Evolutionary conservation across 331 rosid species (phyloP).

Genomic region (Spiraea crenata): DNA sequence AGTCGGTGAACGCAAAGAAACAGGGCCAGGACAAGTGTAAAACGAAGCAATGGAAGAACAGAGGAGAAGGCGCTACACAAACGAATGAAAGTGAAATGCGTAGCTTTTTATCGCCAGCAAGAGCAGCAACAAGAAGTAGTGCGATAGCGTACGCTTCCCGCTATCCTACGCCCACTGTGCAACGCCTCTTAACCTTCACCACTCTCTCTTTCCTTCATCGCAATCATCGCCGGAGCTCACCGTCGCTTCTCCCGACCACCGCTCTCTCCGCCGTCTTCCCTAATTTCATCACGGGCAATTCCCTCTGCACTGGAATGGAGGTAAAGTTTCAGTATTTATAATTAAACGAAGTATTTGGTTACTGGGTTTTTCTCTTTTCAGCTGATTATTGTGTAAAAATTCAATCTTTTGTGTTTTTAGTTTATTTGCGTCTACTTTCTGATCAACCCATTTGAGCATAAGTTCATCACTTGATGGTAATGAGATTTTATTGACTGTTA

Average conservation of each 20-base stretch:
- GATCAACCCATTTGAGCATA: background rate
- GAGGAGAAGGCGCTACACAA: background rate
- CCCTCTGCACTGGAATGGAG: slow-evolving; percentile 61
- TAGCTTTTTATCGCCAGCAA: slow-evolving; percentile 1
- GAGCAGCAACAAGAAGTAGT: background rate
- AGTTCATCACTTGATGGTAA: background rate
- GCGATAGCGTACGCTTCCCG: slow-evolving; percentile 29
- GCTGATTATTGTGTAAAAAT: background rate
- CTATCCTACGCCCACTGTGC: slow-evolving; percentile 26
- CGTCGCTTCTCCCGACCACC: slow-evolving; percentile 13
- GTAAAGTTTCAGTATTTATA: slow-evolving; percentile 31
- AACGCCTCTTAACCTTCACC: slow-evolving; percentile 21
- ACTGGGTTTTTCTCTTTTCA: slow-evolving; percentile 3
- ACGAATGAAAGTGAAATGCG: slow-evolving; percentile 21
- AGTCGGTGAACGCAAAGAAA: background rate
- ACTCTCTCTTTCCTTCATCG: slow-evolving; percentile 14
- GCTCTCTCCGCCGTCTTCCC: slow-evolving; percentile 35
- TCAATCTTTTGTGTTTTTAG: background rate
- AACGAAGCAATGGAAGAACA: background rate
- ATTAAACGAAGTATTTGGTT: background rate
- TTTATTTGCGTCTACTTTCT: background rate
- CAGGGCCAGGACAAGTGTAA: background rate
- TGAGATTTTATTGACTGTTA: background rate
- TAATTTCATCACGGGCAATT: slow-evolving; percentile 54
- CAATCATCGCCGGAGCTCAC: slow-evolving; percentile 1